A percentile compares a stretch with the other conserved stretches of the same genome.
These are phyloP conservation scores for Lunularia cruciata DNA, from an alignment of 225 moss, liverwort and hornwort species.

Conservation along the genomic window DNA sequence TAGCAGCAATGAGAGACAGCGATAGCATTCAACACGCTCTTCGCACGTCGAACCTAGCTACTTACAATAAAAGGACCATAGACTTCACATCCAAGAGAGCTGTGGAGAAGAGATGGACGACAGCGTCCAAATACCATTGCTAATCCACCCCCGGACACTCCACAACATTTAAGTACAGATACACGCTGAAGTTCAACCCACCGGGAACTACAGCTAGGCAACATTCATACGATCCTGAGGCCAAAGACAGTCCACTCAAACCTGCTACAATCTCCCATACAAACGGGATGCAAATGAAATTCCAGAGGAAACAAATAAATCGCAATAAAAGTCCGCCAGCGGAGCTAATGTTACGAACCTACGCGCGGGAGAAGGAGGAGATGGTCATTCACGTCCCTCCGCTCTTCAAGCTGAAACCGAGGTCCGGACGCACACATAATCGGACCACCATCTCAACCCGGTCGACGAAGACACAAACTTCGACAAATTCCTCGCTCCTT, in stretches of 20 bases:
- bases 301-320: neutral
- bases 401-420: neutral
- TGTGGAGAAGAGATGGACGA: too few relatives aligned
- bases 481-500: neutral
- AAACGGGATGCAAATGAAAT: neutral
- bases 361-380: neutral
- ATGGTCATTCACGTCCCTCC: slow-evolving; percentile 14
- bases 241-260: too few relatives aligned
- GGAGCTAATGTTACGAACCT: neutral
- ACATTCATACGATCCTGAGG: neutral
- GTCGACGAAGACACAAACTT: neutral
- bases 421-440: neutral
- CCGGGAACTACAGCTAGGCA: neutral
- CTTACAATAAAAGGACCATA: too few relatives aligned
- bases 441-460: neutral
- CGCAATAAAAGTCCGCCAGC: neutral
- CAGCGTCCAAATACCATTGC: too few relatives aligned
- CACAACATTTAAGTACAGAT: too few relatives aligned
- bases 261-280: too few relatives aligned
- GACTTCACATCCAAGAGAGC: too few relatives aligned
- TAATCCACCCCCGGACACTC: too few relatives aligned
- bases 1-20: too few relatives aligned
- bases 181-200: too few relatives aligned
- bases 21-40: too few relatives aligned
- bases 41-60: too few relatives aligned